Evolutionary conservation across 169 alveolate species (phyloP).

Genomic region (Plasmodium billcollinsi): DNA sequence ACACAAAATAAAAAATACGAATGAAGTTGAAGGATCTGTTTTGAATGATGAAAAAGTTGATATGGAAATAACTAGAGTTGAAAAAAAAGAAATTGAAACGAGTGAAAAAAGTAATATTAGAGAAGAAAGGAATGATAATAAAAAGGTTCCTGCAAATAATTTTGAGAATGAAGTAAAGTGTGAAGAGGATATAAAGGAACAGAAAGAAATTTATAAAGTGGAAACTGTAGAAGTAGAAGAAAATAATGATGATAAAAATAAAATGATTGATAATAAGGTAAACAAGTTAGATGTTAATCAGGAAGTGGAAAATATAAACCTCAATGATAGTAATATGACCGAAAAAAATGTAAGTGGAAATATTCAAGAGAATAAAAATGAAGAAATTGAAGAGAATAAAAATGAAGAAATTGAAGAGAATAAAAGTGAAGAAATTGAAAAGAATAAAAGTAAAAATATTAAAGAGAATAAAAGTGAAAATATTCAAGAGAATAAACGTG

Average conservation of each 20-base stretch:
- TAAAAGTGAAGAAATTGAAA: not conserved
- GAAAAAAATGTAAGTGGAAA: not conserved
- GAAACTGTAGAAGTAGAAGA: not conserved
- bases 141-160: not conserved
- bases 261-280: slow-evolving; percentile 7
- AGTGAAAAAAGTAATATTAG: not conserved
- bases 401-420: not conserved
- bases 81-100: not conserved
- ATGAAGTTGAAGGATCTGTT: not conserved
- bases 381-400: not conserved
- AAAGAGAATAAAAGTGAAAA: not conserved
- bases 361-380: not conserved
- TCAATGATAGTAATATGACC: not conserved
- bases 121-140: not conserved
- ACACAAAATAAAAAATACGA: not conserved
- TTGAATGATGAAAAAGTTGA: slow-evolving; percentile 1
- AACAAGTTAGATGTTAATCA: not conserved
- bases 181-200: not conserved
- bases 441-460: not conserved
- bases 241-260: not conserved
- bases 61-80: not conserved
- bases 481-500: not conserved
- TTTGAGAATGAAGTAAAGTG: not conserved
- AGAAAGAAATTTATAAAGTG: not conserved
- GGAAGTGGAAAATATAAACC: not conserved